Evolutionary conservation across 2,329 filamentous ascomycete genomes (phyloP), one percentile per base, ranked within the genome.

Genomic region (Calonectria henricotiae): DNA sequence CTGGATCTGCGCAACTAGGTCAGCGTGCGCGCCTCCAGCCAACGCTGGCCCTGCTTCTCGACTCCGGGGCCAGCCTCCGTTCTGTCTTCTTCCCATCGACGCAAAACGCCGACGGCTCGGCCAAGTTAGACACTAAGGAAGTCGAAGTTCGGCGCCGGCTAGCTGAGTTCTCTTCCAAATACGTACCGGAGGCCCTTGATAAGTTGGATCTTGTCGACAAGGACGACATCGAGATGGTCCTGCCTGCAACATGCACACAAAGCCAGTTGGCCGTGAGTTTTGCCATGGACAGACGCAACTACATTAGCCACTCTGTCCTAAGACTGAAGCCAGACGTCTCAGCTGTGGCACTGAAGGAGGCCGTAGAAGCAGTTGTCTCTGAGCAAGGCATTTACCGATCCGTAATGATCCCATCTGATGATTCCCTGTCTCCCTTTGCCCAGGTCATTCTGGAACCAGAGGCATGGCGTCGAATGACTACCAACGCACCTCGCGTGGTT

Each of bases 221-320:
- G 8, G 51, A 32, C 7, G 51, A 55, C 7, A 55, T 55, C 4
- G 51, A 55, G 20, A 55, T 55, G 51, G 32, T 39, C 3, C 51
- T 55, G 1, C 51, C 51, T 1, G 32, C 51, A 23, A 55, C 51
- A 35, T 37, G 32, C 51, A 55, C 51, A 3, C 51, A 55, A 23
- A 55, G 51, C 20, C 51, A 55, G 12, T 9, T 55, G n/a, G 51
- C 51, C n/a, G 20, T 55, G 4, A 55, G 51, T 4, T 55, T 55
- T 17, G 51, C 51, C 13, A 37, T 55, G 32, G 32, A 55, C 37
- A 55, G 11, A 2, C 51, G 51, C n/a, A 55, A 39, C 20, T 55
- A 55, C 12, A 55, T 55, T 17, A 55, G 51, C 7, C 51, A 55
- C 37, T 55, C 51, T 20, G 25, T 55, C 13, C n/a, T 55, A 11